phyloP scores from a whole-genome alignment of 2,329 filamentous ascomycete genomes.

The Rhexocercosporidium sp. region DNA sequence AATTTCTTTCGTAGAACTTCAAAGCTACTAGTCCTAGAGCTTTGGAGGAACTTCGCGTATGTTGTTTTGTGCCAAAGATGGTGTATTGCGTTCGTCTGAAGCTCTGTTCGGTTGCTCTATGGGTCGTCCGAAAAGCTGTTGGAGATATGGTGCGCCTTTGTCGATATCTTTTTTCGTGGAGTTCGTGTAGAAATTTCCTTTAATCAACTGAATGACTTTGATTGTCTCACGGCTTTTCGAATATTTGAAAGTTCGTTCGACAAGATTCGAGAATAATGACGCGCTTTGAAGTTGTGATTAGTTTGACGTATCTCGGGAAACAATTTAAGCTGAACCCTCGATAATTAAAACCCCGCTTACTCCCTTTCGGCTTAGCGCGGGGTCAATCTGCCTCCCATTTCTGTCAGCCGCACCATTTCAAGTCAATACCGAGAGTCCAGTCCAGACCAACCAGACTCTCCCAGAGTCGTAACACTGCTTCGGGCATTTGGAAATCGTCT shows the following conservation, averaged over 20 bases:
- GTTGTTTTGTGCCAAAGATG: too few relatives aligned
- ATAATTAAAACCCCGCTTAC: background rate
- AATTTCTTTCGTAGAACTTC: too few relatives aligned
- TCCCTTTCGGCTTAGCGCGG: conserved; percentile 19
- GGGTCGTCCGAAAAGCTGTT: background rate
- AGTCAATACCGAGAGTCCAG: conserved; percentile 13
- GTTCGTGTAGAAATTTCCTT: background rate
- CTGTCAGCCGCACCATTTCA: conserved; percentile 10
- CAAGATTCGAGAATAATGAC: background rate
- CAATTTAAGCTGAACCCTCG: background rate
- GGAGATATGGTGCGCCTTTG: background rate
- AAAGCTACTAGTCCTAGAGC: too few relatives aligned
- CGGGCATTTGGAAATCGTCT: conserved; percentile 10
- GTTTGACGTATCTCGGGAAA: background rate
- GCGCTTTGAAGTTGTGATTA: background rate
- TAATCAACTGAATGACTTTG: background rate
- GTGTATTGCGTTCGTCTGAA: background rate
- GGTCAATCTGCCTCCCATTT: conserved; percentile 4
- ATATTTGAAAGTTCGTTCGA: background rate
- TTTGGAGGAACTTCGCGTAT: too few relatives aligned
- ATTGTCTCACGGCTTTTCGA: background rate
- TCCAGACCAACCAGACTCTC: background rate
- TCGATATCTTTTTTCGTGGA: background rate
- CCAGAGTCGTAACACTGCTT: conserved; percentile 16
- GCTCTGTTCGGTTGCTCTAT: background rate